Conservation (phyloP, 331 rosid species). For the Spiraea crenata region DNA sequence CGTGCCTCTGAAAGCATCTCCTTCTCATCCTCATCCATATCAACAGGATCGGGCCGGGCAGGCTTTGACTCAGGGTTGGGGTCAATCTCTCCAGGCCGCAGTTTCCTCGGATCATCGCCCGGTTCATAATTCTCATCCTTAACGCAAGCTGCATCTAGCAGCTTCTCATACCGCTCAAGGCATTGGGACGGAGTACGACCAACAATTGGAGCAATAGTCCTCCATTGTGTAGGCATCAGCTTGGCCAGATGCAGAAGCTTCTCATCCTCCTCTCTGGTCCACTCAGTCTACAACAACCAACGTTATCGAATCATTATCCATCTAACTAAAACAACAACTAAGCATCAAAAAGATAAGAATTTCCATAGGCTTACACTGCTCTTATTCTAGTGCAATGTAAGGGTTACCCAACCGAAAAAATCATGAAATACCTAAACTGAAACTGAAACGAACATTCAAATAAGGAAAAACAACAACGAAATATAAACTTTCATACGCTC, state of each 20-base stretch:
- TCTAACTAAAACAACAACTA: slow-evolving; percentile 2
- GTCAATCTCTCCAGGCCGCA: slow-evolving; percentile 96
- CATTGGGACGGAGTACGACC: slow-evolving; percentile 98
- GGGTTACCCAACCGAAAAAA: neutral
- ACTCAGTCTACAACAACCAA: slow-evolving; percentile 62
- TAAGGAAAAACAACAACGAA: neutral
- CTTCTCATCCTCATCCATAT: slow-evolving; percentile 99
- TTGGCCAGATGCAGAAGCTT: slow-evolving; percentile 93
- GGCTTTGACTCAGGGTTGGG: slow-evolving; percentile 96
- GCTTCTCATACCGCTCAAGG: slow-evolving; percentile 89
- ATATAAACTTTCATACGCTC: neutral
- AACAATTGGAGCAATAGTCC: slow-evolving; percentile 93
- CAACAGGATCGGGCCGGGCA: slow-evolving; percentile 96
- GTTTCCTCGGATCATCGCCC: slow-evolving; percentile 85
- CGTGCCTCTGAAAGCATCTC: slow-evolving; percentile 99
- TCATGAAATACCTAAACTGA: too few relatives aligned
- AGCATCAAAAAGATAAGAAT: neutral
- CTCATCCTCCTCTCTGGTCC: slow-evolving; percentile 98
- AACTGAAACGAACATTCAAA: neutral
- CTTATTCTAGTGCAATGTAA: neutral
- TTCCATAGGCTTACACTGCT: too few relatives aligned
- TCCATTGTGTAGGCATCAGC: slow-evolving; percentile 99
- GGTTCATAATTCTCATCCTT: slow-evolving; percentile 94
- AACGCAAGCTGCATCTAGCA: slow-evolving; percentile 91
- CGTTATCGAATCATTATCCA: slow-evolving; percentile 15